Base-by-base conservation (phyloP, 2,329 filamentous ascomycete species). In the Ophiosphaerella korrae region DNA sequence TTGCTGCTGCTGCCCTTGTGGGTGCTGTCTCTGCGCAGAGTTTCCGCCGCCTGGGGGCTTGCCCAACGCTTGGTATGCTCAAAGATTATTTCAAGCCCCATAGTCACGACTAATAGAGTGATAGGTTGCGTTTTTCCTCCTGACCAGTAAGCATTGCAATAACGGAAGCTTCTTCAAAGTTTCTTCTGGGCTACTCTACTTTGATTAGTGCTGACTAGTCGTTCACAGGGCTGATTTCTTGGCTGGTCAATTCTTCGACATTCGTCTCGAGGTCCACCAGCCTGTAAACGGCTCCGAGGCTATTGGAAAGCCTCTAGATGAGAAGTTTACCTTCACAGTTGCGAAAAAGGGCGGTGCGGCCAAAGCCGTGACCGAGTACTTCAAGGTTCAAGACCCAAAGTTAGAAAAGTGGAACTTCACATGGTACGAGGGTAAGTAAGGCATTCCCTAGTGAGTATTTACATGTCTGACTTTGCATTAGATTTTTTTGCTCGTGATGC, bases 401-500 rank as follows among this genome's bases (percentile, higher is more conserved):
- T 76, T 94, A 13, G 90, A 95, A 79, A 86, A 80, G 57, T 95
- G 90, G 90, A 83, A 86, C 59, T 94, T 94, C 69, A 81, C 81
- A n/a, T 94, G 88, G 88, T 93, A 84, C 67, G 90, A 93, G 77
- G 88, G 78, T 81, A 66, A 50, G 73, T 55, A 18, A 16, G 21
- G 32, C 9, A 14, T 8, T 32, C 1, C 2, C 2, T 8, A 7
- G 23, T 3, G 16, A 39, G 33, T 7, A n/a, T 18, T 46, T 14
- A 49, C 23, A 18, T 38, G 49, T 21, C 36, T 62, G 32, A 58
- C 16, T 36, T 18, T 26, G 3, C 23, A 45, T 3, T 26, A 80
- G 83, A 95, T 64, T 82, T 91, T 23, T 95, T 90, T 68, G 90
- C 90, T 24, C 77, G 86, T 66, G 89, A 92, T 63, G 85, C 84